Percentiles rank a stretch among this genome's conserved stretches.
phyloP scores from a whole-genome alignment of 306 rosid species.

The Inga leiocalycina region DNA sequence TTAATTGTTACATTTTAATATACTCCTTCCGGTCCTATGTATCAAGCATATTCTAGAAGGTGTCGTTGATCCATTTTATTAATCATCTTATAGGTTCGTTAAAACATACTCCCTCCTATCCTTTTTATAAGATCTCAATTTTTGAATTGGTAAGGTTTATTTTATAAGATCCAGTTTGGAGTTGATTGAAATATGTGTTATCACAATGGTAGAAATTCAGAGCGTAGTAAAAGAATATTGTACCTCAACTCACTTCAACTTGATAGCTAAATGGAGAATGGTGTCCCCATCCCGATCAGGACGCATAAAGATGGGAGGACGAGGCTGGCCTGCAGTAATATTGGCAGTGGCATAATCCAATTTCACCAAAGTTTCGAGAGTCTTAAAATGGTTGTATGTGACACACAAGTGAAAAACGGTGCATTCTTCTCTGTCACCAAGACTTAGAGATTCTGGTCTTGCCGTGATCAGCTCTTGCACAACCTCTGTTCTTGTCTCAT shows the following conservation, averaged over 20 bases:
- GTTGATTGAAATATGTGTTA: no score
- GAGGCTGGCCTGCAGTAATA: not conserved
- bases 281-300: not conserved
- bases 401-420: constrained; percentile 26
- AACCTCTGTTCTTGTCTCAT: not conserved
- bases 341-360: not conserved
- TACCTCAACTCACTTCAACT: not conserved
- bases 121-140: no score
- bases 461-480: not conserved
- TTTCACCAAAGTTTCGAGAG: constrained; percentile 22
- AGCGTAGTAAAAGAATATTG: no score
- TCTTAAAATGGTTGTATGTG: constrained; percentile 27
- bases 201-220: no score
- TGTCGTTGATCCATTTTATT: no score
- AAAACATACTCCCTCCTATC: no score
- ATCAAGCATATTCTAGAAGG: no score
- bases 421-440: not conserved
- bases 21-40: no score
- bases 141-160: no score
- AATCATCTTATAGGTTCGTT: no score
- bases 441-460: not conserved
- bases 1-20: no score
- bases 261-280: not conserved
- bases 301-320: not conserved
- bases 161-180: no score